phyloP scores from a whole-genome alignment of 768 basidiomycete genomes.

The Termitomyces sp. region DNA sequence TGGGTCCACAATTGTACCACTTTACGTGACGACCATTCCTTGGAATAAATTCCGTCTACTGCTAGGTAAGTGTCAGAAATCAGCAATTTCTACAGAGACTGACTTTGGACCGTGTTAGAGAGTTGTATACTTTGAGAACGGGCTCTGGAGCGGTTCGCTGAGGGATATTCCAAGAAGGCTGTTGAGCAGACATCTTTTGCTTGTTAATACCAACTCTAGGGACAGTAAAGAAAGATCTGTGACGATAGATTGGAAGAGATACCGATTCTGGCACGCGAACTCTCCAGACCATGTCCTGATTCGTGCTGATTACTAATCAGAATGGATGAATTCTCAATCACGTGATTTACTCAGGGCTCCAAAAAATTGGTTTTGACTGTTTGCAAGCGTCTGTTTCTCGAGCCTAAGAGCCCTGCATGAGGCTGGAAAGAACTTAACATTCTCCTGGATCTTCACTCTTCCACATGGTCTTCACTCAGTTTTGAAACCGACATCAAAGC shows the following conservation, averaged over 20 bases:
- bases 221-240: conserved; percentile 9
- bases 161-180: conserved; percentile 54
- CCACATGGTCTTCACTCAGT: not conserved
- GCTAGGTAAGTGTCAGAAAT: conserved; percentile 10
- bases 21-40: conserved; percentile 70
- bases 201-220: conserved; percentile 1
- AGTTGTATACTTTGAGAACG: conserved; percentile 83
- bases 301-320: conserved; percentile 5
- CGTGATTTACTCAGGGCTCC: not conserved
- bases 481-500: not conserved
- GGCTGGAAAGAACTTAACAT: too few relatives aligned
- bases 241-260: conserved; percentile 10
- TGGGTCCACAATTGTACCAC: conserved; percentile 99
- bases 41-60: conserved; percentile 73
- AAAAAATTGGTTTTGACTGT: too few relatives aligned
- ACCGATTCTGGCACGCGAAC: conserved; percentile 13
- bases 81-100: conserved; percentile 9
- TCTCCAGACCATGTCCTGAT: conserved; percentile 15
- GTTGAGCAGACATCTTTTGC: conserved; percentile 47
- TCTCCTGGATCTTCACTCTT: too few relatives aligned
- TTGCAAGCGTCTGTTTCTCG: too few relatives aligned
- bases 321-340: not conserved
- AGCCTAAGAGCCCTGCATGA: too few relatives aligned
- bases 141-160: conserved; percentile 45
- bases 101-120: conserved; percentile 88